phyloP scores from a whole-genome alignment of 2,329 filamentous ascomycete species.

The Aschersonia sp. region DNA sequence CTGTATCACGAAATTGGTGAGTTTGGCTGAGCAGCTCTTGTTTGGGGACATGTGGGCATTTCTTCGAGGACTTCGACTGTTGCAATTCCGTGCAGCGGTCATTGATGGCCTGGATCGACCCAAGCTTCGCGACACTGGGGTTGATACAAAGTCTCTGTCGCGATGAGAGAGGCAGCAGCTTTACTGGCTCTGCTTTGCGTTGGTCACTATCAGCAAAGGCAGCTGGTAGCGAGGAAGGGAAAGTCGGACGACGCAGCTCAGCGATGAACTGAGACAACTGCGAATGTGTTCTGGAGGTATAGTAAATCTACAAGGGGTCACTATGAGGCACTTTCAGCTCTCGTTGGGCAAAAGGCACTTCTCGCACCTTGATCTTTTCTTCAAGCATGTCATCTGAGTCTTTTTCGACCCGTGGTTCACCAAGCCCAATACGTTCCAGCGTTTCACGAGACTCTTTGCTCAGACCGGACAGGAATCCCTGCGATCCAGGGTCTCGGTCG shows the following conservation, averaged over 20 bases:
- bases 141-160: conserved; percentile 88
- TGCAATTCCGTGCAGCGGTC: conserved; percentile 87
- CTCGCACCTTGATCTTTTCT: conserved; percentile 52
- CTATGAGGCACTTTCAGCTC: conserved; percentile 5
- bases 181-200: conserved; percentile 34
- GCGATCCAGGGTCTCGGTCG: conserved; percentile 22
- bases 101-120: conserved; percentile 70
- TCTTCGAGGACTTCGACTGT: conserved; percentile 42
- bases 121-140: conserved; percentile 57
- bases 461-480: conserved; percentile 36
- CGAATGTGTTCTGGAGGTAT: conserved; percentile 85
- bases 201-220: conserved; percentile 16
- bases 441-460: conserved; percentile 65
- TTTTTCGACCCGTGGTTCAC: conserved; percentile 17
- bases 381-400: conserved; percentile 32
- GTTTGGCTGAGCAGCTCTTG: conserved; percentile 59
- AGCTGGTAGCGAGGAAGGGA: conserved; percentile 55
- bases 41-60: conserved; percentile 66
- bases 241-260: conserved; percentile 63
- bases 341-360: conserved; percentile 1
- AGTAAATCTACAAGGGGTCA: conserved; percentile 52
- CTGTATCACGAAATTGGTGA: conserved; percentile 72
- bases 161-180: conserved; percentile 72
- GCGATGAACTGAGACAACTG: conserved; percentile 79
- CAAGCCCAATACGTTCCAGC: conserved; percentile 50